Base-by-base conservation (phyloP, 352 stramenopile species). In the Phytophthora podocarpi region DNA sequence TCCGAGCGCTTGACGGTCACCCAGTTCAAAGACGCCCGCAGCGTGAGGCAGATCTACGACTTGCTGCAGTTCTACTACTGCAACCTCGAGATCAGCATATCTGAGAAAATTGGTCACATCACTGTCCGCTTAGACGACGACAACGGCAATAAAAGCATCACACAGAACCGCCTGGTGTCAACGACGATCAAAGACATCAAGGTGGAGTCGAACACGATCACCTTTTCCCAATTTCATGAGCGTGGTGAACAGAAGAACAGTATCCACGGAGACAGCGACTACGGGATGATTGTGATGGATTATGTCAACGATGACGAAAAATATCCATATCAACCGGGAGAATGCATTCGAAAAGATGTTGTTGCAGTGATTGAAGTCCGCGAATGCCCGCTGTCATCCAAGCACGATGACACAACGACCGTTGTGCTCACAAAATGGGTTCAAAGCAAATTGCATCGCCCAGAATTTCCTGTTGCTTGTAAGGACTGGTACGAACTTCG, bases 81-180 rank as follows among this genome's bases (percentile, higher is more conserved):
- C 59, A 89, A 86, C 49, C 53, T 89, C 4, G 79, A 89, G 59
- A 85, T 87, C 66, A 81, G 63, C 42, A 80, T 87, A 47, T 82
- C 79, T 10, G 79, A 89, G 50, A 76, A 71, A 34, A 54, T 84
- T 0, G 79, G 79, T 1, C 62, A 82, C 27, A 78, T 89, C 27
- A 89, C 74, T 1, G 67, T 87, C 30, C 76, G 79, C 41, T 77
- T 84, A 37, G 79, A 89, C 48, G 75, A 87, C 37, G 75, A 85
- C 65, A 78, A 65, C 40, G 60, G 65, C 43, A 65, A 65, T 34
- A 65, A 58, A 47, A 72, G 60, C 31, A 79, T 84, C 28, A 61
- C 66, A 4, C 77, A 87, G 41, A 78, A 80, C 27, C 75, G 80
- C 1, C 52, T 89, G 26, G 65, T 85, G 1, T 77, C 76, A 41